phyloP scores from a whole-genome alignment of 73 alveolate species.

The Symbiodinium natans region DNA sequence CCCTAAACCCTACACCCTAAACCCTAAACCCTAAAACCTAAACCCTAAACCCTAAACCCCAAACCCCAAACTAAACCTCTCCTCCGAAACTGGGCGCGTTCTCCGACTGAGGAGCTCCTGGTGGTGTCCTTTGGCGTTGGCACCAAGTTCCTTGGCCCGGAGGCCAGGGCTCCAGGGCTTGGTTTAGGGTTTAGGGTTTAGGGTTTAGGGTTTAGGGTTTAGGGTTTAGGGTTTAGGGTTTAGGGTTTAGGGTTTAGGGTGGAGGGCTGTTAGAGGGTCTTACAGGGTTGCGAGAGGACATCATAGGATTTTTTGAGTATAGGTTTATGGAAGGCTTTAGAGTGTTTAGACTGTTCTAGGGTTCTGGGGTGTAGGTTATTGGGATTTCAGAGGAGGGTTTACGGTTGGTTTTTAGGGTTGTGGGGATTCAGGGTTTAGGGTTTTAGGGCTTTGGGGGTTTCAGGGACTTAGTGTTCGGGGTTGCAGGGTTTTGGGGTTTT shows the following conservation, averaged over 20 bases:
- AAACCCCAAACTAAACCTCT: neutral
- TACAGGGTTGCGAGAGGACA: neutral
- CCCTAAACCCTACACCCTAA: neutral
- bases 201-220: no score
- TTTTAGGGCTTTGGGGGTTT: neutral
- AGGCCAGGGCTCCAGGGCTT: neutral
- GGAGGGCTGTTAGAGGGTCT: neutral
- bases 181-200: neutral
- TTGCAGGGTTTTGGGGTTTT: no score
- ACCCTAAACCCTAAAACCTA: neutral
- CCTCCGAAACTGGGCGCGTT: no score
- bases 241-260: neutral
- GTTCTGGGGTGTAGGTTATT: neutral
- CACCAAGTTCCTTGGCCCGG: conserved; percentile 40
- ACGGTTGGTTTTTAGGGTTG: neutral
- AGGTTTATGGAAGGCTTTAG: neutral
- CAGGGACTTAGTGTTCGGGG: no score
- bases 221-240: neutral
- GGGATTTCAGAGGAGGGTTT: no score
- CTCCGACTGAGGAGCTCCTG: conserved; percentile 54
- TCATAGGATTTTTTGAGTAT: neutral
- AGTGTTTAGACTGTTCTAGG: no score
- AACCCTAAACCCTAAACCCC: neutral
- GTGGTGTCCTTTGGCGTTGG: conserved; percentile 88
- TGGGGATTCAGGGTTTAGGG: neutral